These are phyloP conservation scores for Aspergillus pseudoterreus DNA, from an alignment of 2,329 filamentous ascomycete species.

Conservation along the genomic window DNA sequence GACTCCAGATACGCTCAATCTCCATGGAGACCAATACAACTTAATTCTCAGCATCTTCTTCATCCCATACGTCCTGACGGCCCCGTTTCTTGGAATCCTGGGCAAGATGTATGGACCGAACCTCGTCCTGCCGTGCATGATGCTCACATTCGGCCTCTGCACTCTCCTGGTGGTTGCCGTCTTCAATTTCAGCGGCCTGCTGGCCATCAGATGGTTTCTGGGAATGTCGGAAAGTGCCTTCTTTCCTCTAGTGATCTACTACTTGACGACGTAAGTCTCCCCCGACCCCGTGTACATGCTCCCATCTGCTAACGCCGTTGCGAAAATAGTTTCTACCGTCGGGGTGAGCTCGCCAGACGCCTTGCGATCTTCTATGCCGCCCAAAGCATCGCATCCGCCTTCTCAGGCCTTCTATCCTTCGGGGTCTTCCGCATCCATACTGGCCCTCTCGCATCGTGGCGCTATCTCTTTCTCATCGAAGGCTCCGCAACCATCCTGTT, in stretches of 20 bases:
- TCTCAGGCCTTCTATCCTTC: slow-evolving; percentile 34
- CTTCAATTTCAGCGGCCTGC: slow-evolving; percentile 22
- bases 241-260: slow-evolving; percentile 27
- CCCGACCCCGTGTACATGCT: not conserved
- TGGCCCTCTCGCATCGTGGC: slow-evolving; percentile 36
- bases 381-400: slow-evolving; percentile 26
- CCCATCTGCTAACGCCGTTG: not conserved
- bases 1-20: slow-evolving; percentile 16
- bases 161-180: slow-evolving; percentile 20
- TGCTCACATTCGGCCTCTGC: slow-evolving; percentile 22
- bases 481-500: slow-evolving; percentile 38
- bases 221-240: slow-evolving; percentile 27
- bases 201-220: slow-evolving; percentile 26
- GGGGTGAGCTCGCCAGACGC: slow-evolving; percentile 25
- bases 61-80: slow-evolving; percentile 25
- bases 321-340: slow-evolving; percentile 21
- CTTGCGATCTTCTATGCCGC: slow-evolving; percentile 30
- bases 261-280: slow-evolving; percentile 20
- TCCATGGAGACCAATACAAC: slow-evolving; percentile 25
- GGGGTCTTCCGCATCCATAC: slow-evolving; percentile 39
- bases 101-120: slow-evolving; percentile 27
- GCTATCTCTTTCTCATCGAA: slow-evolving; percentile 47
- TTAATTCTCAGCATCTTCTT: slow-evolving; percentile 26
- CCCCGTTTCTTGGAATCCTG: slow-evolving; percentile 23
- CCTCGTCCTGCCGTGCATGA: slow-evolving; percentile 24